phyloP scores from a whole-genome alignment of 1,139 yeast species.

The Lodderomyces theae region DNA sequence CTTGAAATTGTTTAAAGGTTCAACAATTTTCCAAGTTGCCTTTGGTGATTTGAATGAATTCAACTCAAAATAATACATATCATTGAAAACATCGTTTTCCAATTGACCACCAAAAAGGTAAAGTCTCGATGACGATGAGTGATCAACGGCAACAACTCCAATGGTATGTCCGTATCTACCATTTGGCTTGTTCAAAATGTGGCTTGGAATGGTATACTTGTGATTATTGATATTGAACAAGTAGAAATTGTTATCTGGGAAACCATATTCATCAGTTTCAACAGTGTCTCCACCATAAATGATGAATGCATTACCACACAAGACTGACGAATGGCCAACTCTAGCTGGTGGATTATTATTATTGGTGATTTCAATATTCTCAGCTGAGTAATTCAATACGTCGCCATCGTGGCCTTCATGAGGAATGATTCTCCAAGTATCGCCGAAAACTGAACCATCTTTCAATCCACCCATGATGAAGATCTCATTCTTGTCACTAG shows the following conservation, averaged over 20 bases:
- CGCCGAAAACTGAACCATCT: conserved; percentile 91
- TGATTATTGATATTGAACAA: conserved; percentile 85
- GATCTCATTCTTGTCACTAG: conserved; percentile 79
- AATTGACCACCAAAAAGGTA: conserved; percentile 95
- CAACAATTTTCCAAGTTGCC: conserved; percentile 79
- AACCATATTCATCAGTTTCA: conserved; percentile 74
- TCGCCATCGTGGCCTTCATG: conserved; percentile 23
- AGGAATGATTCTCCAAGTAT: conserved; percentile 78
- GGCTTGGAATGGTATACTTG: conserved; percentile 88
- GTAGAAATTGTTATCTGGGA: conserved; percentile 85
- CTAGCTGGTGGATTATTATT: conserved; percentile 80
- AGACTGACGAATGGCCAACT: conserved; percentile 91
- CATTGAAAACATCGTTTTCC: conserved; percentile 84
- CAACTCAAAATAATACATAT: conserved; percentile 80
- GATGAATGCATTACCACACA: conserved; percentile 93
- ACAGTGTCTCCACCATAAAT: conserved; percentile 96
- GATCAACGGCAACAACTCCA: conserved; percentile 56
- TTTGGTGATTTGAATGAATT: conserved; percentile 82
- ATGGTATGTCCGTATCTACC: conserved; percentile 95
- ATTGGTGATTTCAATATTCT: conserved; percentile 56
- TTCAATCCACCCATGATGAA: conserved; percentile 94
- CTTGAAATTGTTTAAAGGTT: conserved; percentile 50
- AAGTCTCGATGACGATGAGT: conserved; percentile 68
- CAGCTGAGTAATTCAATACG: conserved; percentile 47
- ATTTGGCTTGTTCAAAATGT: conserved; percentile 76